Conservation (phyloP, 805 yeast genomes). For the Schwanniomyces polymorphus region DNA sequence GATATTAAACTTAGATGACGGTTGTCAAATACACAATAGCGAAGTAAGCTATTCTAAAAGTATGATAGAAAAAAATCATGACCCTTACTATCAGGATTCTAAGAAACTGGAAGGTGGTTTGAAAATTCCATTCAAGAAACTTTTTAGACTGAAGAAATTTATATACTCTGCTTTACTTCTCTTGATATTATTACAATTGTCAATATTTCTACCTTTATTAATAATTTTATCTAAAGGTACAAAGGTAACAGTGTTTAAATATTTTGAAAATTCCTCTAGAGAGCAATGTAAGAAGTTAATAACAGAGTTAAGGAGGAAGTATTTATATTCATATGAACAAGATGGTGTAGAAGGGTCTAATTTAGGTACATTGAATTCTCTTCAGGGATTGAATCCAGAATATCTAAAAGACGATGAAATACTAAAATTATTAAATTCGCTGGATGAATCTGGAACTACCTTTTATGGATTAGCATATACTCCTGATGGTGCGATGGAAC, state of each 20-base stretch:
- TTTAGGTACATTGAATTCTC: slow-evolving; percentile 8
- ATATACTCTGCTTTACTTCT: slow-evolving; percentile 4
- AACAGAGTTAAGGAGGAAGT: neutral
- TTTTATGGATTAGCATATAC: slow-evolving; percentile 64
- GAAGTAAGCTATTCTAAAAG: too few species aligned
- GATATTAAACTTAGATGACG: too few species aligned
- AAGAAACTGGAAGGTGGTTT: too few species aligned
- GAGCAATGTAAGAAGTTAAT: neutral
- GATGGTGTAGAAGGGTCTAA: slow-evolving; percentile 6
- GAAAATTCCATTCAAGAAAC: too few species aligned
- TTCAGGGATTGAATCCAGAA: slow-evolving; percentile 26
- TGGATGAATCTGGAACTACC: slow-evolving; percentile 23
- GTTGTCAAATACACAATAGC: too few species aligned
- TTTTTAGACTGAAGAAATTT: neutral
- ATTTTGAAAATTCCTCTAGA: slow-evolving; percentile 20
- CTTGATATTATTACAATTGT: slow-evolving; percentile 11
- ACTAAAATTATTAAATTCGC: slow-evolving; percentile 32
- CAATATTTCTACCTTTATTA: slow-evolving; percentile 19
- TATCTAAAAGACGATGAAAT: slow-evolving; percentile 37
- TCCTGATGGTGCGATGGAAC: slow-evolving; percentile 53
- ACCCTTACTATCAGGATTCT: too few species aligned
- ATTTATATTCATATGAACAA: neutral
- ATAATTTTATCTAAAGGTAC: slow-evolving; percentile 32
- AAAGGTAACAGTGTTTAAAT: slow-evolving; percentile 19
- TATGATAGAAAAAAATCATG: too few species aligned